Evolutionary conservation across 352 stramenopile species (phyloP).

Genomic region (Phytophthora meadii): DNA sequence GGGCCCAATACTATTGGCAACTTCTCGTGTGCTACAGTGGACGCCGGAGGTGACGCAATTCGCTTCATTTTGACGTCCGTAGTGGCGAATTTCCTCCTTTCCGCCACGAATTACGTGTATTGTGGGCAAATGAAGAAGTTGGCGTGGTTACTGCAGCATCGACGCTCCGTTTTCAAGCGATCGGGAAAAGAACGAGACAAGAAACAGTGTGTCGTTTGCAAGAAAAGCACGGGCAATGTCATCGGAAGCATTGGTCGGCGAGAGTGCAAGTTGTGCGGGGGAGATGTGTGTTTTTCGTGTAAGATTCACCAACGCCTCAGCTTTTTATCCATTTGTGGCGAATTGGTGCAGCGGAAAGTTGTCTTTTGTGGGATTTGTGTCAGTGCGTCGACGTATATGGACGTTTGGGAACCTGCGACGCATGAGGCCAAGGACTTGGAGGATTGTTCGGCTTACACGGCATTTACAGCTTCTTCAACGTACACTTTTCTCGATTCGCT

Average conservation of each 20-base stretch:
- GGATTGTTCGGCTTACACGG: constrained; percentile 17
- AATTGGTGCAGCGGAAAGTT: constrained; percentile 43
- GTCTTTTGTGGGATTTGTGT: constrained; percentile 47
- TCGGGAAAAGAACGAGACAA: neutral
- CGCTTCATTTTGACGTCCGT: constrained; percentile 32
- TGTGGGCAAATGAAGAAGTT: constrained; percentile 66
- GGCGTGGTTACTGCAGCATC: constrained; percentile 41
- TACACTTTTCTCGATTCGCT: constrained; percentile 10
- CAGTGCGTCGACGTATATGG: constrained; percentile 35
- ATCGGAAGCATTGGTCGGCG: constrained; percentile 29
- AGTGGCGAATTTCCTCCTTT: constrained; percentile 38
- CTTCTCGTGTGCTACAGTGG: constrained; percentile 34
- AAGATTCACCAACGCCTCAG: constrained; percentile 44
- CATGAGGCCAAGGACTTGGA: constrained; percentile 25
- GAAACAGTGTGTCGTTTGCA: constrained; percentile 33
- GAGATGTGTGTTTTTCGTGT: constrained; percentile 41
- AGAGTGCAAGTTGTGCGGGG: constrained; percentile 34
- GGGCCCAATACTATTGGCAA: constrained; percentile 40
- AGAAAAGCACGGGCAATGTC: constrained; percentile 26
- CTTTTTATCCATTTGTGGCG: constrained; percentile 34
- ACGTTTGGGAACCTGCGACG: constrained; percentile 28
- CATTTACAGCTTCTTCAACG: constrained; percentile 13
- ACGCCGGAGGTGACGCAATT: constrained; percentile 33
- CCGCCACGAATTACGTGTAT: constrained; percentile 41
- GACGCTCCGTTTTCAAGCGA: constrained; percentile 8